Percentiles rank a stretch among this genome's conserved stretches.
Conservation (phyloP, 331 rosid species). For the Telfairia occidentalis region DNA sequence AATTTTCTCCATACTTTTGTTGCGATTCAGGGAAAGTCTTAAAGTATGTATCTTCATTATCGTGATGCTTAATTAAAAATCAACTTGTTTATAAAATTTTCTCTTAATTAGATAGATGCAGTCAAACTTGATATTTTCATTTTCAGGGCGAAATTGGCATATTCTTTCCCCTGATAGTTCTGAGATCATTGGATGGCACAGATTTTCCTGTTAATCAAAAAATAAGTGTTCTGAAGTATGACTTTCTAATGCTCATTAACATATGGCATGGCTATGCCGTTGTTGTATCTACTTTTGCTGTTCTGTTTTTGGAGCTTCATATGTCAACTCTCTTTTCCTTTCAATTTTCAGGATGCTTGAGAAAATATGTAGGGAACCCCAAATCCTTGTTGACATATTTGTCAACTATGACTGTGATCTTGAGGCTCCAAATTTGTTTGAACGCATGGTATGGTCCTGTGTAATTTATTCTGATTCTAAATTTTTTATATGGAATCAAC, state of each 20-base stretch:
- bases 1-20: conserved; percentile 77
- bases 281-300: background rate
- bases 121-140: conserved; percentile 12
- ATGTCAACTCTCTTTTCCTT: conserved; percentile 20
- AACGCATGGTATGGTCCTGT: conserved; percentile 65
- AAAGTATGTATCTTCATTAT: conserved; percentile 47
- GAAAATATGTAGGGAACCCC: conserved; percentile 88
- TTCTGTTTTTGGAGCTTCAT: conserved; percentile 3
- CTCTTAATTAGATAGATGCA: conserved; percentile 4
- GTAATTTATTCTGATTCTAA: conserved; percentile 8
- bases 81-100: conserved; percentile 16
- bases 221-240: conserved; percentile 84
- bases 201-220: conserved; percentile 75
- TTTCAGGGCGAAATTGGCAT: conserved; percentile 97
- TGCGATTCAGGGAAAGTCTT: conserved; percentile 97
- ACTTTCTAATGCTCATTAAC: conserved; percentile 17
- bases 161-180: conserved; percentile 90
- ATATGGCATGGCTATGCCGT: conserved; percentile 7
- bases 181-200: conserved; percentile 77
- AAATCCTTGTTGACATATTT: conserved; percentile 95
- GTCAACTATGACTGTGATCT: conserved; percentile 99
- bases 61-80: conserved; percentile 20
- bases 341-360: conserved; percentile 77
- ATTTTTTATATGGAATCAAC: conserved; percentile 8
- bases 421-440: conserved; percentile 95